Base-by-base conservation (phyloP, 1,284 basidiomycete species). In the Prillingera fragicola region DNA sequence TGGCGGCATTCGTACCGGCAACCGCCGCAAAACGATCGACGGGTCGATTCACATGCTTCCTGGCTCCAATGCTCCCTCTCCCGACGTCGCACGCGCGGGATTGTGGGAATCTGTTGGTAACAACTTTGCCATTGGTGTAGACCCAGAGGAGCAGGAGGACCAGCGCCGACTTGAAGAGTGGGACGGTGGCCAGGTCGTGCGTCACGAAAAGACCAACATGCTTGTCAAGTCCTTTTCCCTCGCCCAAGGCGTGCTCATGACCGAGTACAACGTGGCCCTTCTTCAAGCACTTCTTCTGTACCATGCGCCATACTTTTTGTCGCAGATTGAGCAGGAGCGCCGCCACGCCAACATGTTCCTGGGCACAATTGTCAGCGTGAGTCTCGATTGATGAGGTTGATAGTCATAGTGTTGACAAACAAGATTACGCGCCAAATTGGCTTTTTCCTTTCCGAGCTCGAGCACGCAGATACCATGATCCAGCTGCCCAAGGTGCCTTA, bases 121-220 rank as follows among this genome's bases (percentile, higher is more conserved):
- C 22, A 37, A 41, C 34, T 48, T 45, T 21, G 40, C 33, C 14
- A 38, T 45, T 17, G 38, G 36, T 9, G 38, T 40, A n/a, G 46
- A 52, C 13, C 33, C 33, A 2, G 50, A 52, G 19, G 45, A 42
- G 22, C 34, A 43, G 19, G 52, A 54, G 29, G 48, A 54, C 43
- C 38, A 35, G 23, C 48, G 49, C 22, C 48, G 53, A 13, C 37
- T 65, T 1, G 59, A 53, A 25, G 43, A 59, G 23, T 70, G 67
- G 67, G 43, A 59, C 14, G 58, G 50, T 22, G 67, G 56, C 6
- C 54, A 55, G 38, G 46, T 67, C 26, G 66, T 70, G n/a, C 49
- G 67, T 28, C 60, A 59, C 33, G 70, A 74, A 45, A 74, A 74
- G 64, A 70, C 69, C 8, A 70, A 71, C 45, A 73, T 74, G 68